Evolutionary conservation across 805 yeast genomes (phyloP).

Genomic region (Novakomyces olei): DNA sequence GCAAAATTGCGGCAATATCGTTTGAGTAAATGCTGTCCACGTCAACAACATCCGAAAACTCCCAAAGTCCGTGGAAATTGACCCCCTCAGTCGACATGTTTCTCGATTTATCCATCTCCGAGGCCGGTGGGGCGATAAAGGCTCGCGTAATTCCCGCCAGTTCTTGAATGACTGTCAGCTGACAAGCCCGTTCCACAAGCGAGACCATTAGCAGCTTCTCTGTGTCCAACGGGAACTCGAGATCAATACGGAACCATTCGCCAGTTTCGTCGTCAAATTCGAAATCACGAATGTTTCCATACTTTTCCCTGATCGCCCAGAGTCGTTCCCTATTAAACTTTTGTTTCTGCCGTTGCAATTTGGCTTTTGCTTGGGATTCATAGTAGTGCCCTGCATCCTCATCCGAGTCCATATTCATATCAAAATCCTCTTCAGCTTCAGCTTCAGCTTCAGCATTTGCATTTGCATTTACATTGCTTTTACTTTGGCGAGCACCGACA

Average conservation of each 20-base stretch:
- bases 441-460: slow-evolving; percentile 22
- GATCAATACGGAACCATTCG: slow-evolving; percentile 76
- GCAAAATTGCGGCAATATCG: slow-evolving; percentile 76
- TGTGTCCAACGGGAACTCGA: slow-evolving; percentile 63
- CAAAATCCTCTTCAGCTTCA: slow-evolving; percentile 20
- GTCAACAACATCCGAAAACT: slow-evolving; percentile 76
- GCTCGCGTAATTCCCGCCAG: slow-evolving; percentile 82
- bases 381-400: too few relatives aligned
- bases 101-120: slow-evolving; percentile 3
- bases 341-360: slow-evolving; percentile 7
- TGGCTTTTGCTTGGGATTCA: too few relatives aligned
- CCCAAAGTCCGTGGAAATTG: slow-evolving; percentile 95
- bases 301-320: slow-evolving; percentile 35
- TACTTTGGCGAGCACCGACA: too few relatives aligned
- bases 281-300: slow-evolving; percentile 52
- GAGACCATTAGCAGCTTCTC: slow-evolving; percentile 94
- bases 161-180: slow-evolving; percentile 78
- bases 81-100: slow-evolving; percentile 89
- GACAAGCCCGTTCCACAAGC: slow-evolving; percentile 78
- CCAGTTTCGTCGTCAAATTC: slow-evolving; percentile 78
- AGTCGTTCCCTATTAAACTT: too few relatives aligned
- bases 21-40: slow-evolving; percentile 78
- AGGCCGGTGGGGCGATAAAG: slow-evolving; percentile 41
- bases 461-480: slow-evolving; percentile 19
- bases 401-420: too few relatives aligned